phyloP scores from a whole-genome alignment of 352 stramenopile species.

The Globisporangium orthogonon region DNA sequence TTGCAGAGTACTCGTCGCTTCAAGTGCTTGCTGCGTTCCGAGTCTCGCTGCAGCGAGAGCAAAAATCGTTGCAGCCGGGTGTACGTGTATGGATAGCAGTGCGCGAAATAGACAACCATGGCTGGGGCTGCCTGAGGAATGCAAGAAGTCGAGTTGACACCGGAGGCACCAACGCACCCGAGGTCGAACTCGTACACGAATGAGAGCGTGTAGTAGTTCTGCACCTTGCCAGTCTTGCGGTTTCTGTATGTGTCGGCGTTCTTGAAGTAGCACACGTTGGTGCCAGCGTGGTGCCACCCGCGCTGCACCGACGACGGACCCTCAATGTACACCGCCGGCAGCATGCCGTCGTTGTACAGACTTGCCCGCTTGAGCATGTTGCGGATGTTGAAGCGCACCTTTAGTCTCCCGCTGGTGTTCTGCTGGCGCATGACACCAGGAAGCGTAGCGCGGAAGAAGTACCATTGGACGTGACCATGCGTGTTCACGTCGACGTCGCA shows the following conservation, averaged over 20 bases:
- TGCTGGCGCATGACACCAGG: constrained; percentile 7
- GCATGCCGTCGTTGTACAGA: constrained; percentile 86
- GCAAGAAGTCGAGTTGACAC: not conserved
- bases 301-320: constrained; percentile 9
- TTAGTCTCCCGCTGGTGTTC: constrained; percentile 9
- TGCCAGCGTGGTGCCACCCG: constrained; percentile 66
- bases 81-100: constrained; percentile 87
- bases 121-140: not conserved
- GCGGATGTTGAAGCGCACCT: constrained; percentile 77
- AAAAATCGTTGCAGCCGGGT: constrained; percentile 55
- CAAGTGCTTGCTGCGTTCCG: constrained; percentile 35
- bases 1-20: constrained; percentile 65
- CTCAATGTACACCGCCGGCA: constrained; percentile 63
- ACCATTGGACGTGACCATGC: constrained; percentile 86
- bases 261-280: constrained; percentile 82
- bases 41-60: constrained; percentile 44
- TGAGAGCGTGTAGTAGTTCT: constrained; percentile 67
- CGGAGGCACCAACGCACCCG: not conserved
- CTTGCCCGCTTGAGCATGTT: constrained; percentile 86
- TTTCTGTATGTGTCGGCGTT: constrained; percentile 67
- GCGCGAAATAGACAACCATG: constrained; percentile 60
- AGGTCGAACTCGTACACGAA: constrained; percentile 64
- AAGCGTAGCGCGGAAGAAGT: constrained; percentile 68
- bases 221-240: constrained; percentile 32
- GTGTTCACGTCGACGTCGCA: constrained; percentile 68